phyloP scores from a whole-genome alignment of 805 yeast genomes.

The Candida suzukii region DNA sequence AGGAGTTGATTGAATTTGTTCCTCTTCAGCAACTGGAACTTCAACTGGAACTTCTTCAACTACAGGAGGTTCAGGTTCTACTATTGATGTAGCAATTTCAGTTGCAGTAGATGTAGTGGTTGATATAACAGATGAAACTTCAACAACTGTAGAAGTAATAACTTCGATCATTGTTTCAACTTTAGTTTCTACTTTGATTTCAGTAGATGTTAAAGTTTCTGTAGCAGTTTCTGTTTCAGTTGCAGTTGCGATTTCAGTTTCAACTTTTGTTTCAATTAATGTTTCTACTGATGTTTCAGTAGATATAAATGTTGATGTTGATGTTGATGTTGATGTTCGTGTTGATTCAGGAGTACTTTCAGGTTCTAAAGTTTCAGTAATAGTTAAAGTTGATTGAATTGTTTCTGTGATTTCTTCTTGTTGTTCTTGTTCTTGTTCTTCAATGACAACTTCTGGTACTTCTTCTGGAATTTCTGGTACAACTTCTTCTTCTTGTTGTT shows the following conservation, averaged over 20 bases:
- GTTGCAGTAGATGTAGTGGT: neutral
- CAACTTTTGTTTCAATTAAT: slow-evolving; percentile 1
- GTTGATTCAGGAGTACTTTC: neutral
- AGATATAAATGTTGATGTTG: neutral
- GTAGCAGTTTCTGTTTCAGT: slow-evolving; percentile 3
- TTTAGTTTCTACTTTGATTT: slow-evolving; percentile 1
- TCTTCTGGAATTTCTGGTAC: neutral
- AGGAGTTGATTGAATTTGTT: neutral
- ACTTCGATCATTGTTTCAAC: slow-evolving; percentile 1
- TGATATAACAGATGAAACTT: neutral
- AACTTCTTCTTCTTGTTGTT: neutral
- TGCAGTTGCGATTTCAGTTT: slow-evolving; percentile 1
- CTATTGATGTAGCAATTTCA: neutral
- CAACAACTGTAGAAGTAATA: neutral
- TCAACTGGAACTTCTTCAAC: neutral
- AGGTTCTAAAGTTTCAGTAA: slow-evolving; percentile 3
- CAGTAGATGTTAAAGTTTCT: slow-evolving; percentile 4
- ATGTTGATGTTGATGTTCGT: neutral
- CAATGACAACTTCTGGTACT: neutral
- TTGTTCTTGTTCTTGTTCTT: neutral
- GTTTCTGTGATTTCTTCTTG: slow-evolving; percentile 5
- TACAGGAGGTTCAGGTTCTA: neutral
- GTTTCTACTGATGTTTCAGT: slow-evolving; percentile 1
- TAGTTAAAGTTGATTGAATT: slow-evolving; percentile 2
- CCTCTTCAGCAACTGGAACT: neutral